A percentile compares a stretch with the other conserved stretches of the same genome.
Conservation (phyloP, 2,329 filamentous ascomycete species). For the Epichloe amarillans region DNA sequence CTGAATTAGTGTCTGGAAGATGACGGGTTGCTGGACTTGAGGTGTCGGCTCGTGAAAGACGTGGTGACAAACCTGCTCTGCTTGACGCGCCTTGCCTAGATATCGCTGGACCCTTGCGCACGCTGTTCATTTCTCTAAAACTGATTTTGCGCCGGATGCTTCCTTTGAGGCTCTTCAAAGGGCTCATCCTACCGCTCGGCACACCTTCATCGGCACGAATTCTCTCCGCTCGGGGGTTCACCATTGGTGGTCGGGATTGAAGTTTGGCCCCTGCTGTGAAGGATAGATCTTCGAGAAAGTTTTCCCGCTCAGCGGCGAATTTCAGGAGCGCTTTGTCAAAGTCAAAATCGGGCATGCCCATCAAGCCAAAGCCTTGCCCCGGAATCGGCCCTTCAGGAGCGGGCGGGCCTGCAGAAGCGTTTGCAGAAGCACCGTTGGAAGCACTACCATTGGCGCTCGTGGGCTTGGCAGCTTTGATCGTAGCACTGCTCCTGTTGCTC, state of each 20-base stretch:
- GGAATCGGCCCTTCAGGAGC: not conserved
- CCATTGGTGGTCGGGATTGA: conserved; percentile 54
- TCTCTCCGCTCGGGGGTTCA: conserved; percentile 64
- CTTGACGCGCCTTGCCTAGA: conserved; percentile 51
- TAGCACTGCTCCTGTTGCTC: conserved; percentile 54
- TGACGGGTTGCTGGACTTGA: not conserved
- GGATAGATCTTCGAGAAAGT: conserved; percentile 82
- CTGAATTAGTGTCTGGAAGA: not conserved
- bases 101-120: conserved; percentile 71
- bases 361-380: not conserved
- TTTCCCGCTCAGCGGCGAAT: conserved; percentile 89
- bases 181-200: conserved; percentile 37
- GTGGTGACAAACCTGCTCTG: conserved; percentile 27
- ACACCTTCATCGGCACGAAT: conserved; percentile 61
- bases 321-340: conserved; percentile 89
- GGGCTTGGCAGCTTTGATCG: conserved; percentile 36
- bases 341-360: conserved; percentile 54
- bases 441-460: conserved; percentile 13
- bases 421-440: conserved; percentile 15
- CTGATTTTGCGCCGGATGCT: conserved; percentile 89
- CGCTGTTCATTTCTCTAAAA: conserved; percentile 87
- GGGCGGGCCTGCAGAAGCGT: conserved; percentile 11
- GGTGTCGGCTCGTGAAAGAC: not conserved
- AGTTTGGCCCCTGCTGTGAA: conserved; percentile 75
- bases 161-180: conserved; percentile 53